Base-by-base conservation (phyloP, 2,329 filamentous ascomycete species). In the Neofusicoccum parvum region DNA sequence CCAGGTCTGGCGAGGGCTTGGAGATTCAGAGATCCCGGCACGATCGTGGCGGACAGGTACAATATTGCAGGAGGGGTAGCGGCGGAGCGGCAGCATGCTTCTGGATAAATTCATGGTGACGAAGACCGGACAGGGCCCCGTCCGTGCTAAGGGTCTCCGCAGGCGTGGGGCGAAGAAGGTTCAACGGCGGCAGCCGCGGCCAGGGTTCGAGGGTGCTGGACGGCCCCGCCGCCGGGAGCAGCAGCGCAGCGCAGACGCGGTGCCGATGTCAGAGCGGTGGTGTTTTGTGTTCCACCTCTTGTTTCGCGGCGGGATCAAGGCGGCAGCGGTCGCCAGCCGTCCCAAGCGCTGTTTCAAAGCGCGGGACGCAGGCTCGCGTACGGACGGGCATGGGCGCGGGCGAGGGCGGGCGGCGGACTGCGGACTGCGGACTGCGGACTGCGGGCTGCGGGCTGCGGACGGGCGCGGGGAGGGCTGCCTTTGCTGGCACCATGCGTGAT, bases 131-230 rank as follows among this genome's bases (percentile, higher is more conserved):
- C n/a, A 37, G 51, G 51, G 34, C 51, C 51, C 34, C n/a, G 36
- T 39, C 49, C 32, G 49, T 53, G 49, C 49, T 36, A 12, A 41
- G 17, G 37, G 53, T 43, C 37, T 56, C 53, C 37, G 53, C 27
- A 34, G 27, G 58, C 34, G 43, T 49, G 58, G 45, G 34, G 59
- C 36, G 46, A 62, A 51, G 46, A 62, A 51, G 59, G 46, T 62
- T 62, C 59, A 51, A 62, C 46, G 59, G 59, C 59, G 59, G 59
- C 59, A 51, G 59, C 45, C 54, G 54, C 41, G 54, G 41, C 41
- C 54, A 45, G 54, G 53, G 54, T 34, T 32, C 39, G 27, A 59
- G 41, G 39, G 34, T 59, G 54, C 39, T 34, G 49, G 49, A 23
- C 49, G n/a, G 34, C 34, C 50, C 50, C 50, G 43, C 27, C 36